phyloP scores from a whole-genome alignment of 176 grass and related monocot genomes.

The Pontederia crassipes region DNA sequence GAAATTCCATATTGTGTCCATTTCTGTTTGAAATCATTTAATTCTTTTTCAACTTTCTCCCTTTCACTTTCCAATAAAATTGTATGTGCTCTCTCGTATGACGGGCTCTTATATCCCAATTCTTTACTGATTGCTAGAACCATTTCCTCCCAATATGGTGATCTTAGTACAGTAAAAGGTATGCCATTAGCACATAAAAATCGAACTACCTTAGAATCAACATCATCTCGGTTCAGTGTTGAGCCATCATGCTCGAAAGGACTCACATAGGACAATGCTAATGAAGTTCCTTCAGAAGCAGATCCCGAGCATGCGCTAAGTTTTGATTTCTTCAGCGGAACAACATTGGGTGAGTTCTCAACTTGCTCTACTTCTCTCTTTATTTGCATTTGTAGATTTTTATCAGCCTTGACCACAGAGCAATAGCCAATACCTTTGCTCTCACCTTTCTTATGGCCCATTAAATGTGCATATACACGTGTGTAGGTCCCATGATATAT shows the following conservation, averaged over 20 bases:
- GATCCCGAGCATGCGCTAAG: slow-evolving; percentile 11
- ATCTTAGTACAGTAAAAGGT: slow-evolving; percentile 21
- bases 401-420: slow-evolving; percentile 21
- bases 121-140: slow-evolving; percentile 27
- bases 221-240: slow-evolving; percentile 16
- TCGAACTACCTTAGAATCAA: slow-evolving; percentile 27
- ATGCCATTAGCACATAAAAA: slow-evolving; percentile 31
- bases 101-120: slow-evolving; percentile 21
- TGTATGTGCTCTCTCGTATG: slow-evolving; percentile 20
- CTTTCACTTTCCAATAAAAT: slow-evolving; percentile 19
- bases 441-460: slow-evolving; percentile 26
- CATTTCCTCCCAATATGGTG: slow-evolving; percentile 30
- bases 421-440: slow-evolving; percentile 30
- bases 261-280: slow-evolving; percentile 21
- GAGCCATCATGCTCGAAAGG: slow-evolving; percentile 20
- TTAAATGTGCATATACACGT: slow-evolving; percentile 30
- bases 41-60: slow-evolving; percentile 20
- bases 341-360: slow-evolving; percentile 22
- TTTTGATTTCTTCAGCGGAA: slow-evolving; percentile 27
- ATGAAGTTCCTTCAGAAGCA: slow-evolving; percentile 13
- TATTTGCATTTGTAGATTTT: slow-evolving; percentile 31
- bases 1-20: slow-evolving; percentile 26
- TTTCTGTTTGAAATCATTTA: slow-evolving; percentile 25
- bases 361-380: slow-evolving; percentile 29
- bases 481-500: slow-evolving; percentile 27